Conservation (phyloP, 805 yeast species). For the Nematodospora valgi region DNA sequence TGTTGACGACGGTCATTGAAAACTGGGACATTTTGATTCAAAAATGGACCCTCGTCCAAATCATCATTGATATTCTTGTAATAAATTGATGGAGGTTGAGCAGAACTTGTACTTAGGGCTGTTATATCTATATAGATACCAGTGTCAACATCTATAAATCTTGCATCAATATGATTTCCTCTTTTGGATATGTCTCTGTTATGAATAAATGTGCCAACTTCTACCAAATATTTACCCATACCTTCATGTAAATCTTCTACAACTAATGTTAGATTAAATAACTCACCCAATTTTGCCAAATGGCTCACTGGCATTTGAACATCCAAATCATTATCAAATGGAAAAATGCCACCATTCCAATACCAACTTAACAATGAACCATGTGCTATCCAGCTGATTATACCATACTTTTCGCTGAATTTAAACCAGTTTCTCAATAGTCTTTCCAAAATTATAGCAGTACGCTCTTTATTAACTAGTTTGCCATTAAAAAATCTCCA, state of each 20-base stretch:
- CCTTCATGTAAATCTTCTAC: slow-evolving; percentile 30
- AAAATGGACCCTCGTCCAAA: slow-evolving; percentile 5
- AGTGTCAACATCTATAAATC: slow-evolving; percentile 56
- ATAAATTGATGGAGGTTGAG: background rate
- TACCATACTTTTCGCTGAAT: slow-evolving; percentile 20
- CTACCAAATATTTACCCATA: slow-evolving; percentile 24
- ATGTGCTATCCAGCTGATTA: slow-evolving; percentile 26
- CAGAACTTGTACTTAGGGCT: slow-evolving; percentile 24
- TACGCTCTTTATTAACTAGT: slow-evolving; percentile 23
- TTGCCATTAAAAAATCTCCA: slow-evolving; percentile 57
- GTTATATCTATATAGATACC: slow-evolving; percentile 59
- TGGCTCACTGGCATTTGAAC: slow-evolving; percentile 26
- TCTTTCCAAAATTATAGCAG: slow-evolving; percentile 20
- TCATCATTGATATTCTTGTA: slow-evolving; percentile 6
- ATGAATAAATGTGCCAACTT: slow-evolving; percentile 26
- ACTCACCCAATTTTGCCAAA: slow-evolving; percentile 17
- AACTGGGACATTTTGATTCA: slow-evolving; percentile 10
- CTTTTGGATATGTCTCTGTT: slow-evolving; percentile 20
- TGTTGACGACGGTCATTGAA: slow-evolving; percentile 59
- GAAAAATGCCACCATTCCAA: slow-evolving; percentile 28
- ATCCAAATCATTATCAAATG: slow-evolving; percentile 27
- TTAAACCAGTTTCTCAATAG: slow-evolving; percentile 24
- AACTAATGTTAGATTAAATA: slow-evolving; percentile 25
- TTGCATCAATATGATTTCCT: slow-evolving; percentile 33
- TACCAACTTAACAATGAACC: slow-evolving; percentile 28